Conservation (phyloP, 2,329 filamentous ascomycete species). For the Xenoacremonium recifei region DNA sequence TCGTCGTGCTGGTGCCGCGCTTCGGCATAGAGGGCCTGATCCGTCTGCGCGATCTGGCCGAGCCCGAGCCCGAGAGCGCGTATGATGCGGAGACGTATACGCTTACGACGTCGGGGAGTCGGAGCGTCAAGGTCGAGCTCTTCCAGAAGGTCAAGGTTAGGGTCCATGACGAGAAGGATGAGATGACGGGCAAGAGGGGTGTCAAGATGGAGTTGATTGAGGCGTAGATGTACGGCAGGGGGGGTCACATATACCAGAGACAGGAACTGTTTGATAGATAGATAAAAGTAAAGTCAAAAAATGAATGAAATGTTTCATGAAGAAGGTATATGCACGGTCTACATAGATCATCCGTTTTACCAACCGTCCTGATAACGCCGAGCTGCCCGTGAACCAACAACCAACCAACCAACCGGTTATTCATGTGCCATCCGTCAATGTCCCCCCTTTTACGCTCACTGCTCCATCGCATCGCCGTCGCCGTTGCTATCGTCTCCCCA, state of each 20-base stretch:
- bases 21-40: constrained; percentile 96
- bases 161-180: constrained; percentile 91
- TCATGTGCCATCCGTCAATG: constrained; percentile 26
- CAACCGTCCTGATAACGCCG: constrained; percentile 33
- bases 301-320: constrained; percentile 23
- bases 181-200: constrained; percentile 92
- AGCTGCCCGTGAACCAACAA: constrained; percentile 29
- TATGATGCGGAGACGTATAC: constrained; percentile 87
- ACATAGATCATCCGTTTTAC: constrained; percentile 24
- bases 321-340: constrained; percentile 28
- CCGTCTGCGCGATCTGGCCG: constrained; percentile 76
- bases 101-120: constrained; percentile 59
- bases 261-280: too few relatives aligned
- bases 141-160: constrained; percentile 90
- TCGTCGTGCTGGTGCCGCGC: constrained; percentile 91
- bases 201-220: constrained; percentile 71
- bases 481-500: constrained; percentile 66
- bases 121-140: constrained; percentile 66
- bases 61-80: constrained; percentile 72
- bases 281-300: constrained; percentile 19
- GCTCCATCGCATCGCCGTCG: constrained; percentile 50
- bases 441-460: constrained; percentile 36
- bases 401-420: too few relatives aligned
- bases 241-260: background rate
- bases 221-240: constrained; percentile 12